Percentiles rank a stretch among this genome's conserved stretches.
These are phyloP conservation scores for Saturnispora serradocipensis DNA, from an alignment of 805 yeast genomes.

Conservation along the genomic window DNA sequence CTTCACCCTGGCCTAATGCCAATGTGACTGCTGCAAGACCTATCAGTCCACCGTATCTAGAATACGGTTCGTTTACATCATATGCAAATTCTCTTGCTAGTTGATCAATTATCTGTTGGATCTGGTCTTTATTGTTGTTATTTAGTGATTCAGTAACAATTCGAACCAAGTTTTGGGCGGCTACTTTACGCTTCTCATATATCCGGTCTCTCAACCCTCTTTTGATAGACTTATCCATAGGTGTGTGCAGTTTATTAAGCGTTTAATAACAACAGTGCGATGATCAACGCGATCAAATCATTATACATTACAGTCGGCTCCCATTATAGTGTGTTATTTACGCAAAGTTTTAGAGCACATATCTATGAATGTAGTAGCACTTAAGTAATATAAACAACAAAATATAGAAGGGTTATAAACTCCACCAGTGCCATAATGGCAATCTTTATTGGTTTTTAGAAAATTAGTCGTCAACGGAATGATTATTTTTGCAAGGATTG, in stretches of 20 bases:
- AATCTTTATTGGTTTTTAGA: not conserved
- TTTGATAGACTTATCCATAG: constrained; percentile 39
- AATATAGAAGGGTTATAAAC: not conserved
- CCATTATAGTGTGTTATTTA: not conserved
- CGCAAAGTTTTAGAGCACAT: not conserved
- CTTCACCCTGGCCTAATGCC: constrained; percentile 78
- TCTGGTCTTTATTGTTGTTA: constrained; percentile 44
- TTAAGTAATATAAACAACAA: not conserved
- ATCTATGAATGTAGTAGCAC: not conserved
- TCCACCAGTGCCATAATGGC: not conserved
- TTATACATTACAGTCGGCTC: not conserved
- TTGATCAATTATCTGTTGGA: constrained; percentile 60
- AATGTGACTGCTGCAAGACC: constrained; percentile 95
- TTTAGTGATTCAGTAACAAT: constrained; percentile 61
- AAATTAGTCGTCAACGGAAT: not conserved
- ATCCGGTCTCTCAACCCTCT: constrained; percentile 66
- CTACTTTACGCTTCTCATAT: constrained; percentile 69
- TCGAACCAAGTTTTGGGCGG: constrained; percentile 72
- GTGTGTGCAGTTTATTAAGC: not conserved
- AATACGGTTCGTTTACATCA: constrained; percentile 76
- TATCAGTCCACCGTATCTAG: constrained; percentile 91
- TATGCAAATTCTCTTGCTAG: constrained; percentile 70
- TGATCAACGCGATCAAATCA: constrained; percentile 1
- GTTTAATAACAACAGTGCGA: not conserved
- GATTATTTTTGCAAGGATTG: constrained; percentile 14